Conservation (phyloP, 2,329 filamentous ascomycete species). For the Rutstroemia sydowiana region DNA sequence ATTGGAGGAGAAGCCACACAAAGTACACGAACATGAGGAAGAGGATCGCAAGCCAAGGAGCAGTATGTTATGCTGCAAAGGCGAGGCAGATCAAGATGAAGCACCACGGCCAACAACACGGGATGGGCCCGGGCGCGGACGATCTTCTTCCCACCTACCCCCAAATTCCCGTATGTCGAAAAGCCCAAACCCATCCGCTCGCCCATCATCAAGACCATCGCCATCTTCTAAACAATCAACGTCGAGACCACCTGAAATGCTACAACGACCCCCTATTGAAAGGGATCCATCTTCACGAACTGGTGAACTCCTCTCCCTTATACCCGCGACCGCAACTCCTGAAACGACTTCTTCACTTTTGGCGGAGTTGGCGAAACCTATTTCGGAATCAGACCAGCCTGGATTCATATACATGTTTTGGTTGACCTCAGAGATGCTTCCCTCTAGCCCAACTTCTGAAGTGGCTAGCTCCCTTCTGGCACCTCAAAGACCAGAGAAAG, state of each 20-base stretch:
- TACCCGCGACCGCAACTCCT: slow-evolving; percentile 60
- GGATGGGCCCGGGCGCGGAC: slow-evolving; percentile 8
- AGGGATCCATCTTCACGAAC: slow-evolving; percentile 30
- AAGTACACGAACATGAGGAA: not conserved
- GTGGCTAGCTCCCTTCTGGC: slow-evolving; percentile 52
- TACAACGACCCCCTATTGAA: slow-evolving; percentile 19
- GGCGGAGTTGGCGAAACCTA: slow-evolving; percentile 67
- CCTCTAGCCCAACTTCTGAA: slow-evolving; percentile 48
- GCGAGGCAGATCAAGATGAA: slow-evolving; percentile 20
- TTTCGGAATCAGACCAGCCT: slow-evolving; percentile 67
- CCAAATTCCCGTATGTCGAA: not conserved
- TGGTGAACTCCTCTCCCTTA: slow-evolving; percentile 53
- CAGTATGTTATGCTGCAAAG: slow-evolving; percentile 27
- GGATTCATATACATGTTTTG: slow-evolving; percentile 99
- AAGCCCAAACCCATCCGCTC: slow-evolving; percentile 7
- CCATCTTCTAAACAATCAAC: slow-evolving; percentile 8
- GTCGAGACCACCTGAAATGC: slow-evolving; percentile 12
- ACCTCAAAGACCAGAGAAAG: slow-evolving; percentile 32
- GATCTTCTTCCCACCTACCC: slow-evolving; percentile 14
- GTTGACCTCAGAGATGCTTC: slow-evolving; percentile 64
- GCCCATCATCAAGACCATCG: slow-evolving; percentile 5
- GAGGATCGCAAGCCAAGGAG: slow-evolving; percentile 18
- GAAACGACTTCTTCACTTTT: slow-evolving; percentile 64
- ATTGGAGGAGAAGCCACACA: not conserved
- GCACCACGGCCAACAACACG: slow-evolving; percentile 20